phyloP scores from a whole-genome alignment of 495 filamentous ascomycete genomes.

The Aspergillus panamensis region DNA sequence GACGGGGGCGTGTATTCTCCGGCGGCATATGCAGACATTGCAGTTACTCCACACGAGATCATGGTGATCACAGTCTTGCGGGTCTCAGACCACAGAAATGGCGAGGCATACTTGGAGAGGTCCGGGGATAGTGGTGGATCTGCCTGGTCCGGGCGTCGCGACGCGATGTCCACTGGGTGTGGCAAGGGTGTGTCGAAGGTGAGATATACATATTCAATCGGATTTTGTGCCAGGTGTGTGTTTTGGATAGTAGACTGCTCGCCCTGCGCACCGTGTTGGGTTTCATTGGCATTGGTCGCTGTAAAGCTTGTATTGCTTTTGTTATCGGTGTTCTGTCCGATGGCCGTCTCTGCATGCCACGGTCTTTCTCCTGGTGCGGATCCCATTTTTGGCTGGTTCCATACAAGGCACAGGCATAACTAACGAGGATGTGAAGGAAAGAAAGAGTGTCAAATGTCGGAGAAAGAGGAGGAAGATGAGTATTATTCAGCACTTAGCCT shows the following conservation, averaged over 20 bases:
- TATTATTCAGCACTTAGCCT: slow-evolving; percentile 11
- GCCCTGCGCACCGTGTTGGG: neutral
- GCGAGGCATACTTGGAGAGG: slow-evolving; percentile 62
- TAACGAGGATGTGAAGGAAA: neutral
- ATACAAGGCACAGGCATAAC: neutral
- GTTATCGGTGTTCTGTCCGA: slow-evolving; percentile 12
- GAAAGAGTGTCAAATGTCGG: neutral
- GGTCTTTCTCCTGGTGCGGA: slow-evolving; percentile 3
- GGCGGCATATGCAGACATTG: slow-evolving; percentile 74
- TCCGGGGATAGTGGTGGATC: slow-evolving; percentile 56
- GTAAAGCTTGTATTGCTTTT: neutral
- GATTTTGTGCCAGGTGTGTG: neutral
- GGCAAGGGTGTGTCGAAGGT: slow-evolving; percentile 69
- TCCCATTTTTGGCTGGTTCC: neutral
- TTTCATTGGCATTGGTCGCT: neutral
- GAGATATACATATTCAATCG: slow-evolving; percentile 66
- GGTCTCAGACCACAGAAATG: slow-evolving; percentile 66
- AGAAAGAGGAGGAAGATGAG: slow-evolving; percentile 2
- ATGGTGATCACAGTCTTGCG: slow-evolving; percentile 68
- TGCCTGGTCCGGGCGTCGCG: slow-evolving; percentile 30
- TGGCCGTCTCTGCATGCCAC: neutral
- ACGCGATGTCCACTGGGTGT: slow-evolving; percentile 43
- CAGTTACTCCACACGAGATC: slow-evolving; percentile 72
- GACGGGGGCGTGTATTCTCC: slow-evolving; percentile 76
- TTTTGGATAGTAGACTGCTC: neutral